A percentile compares a stretch with the other conserved stretches of the same genome.
Evolutionary conservation across 2,329 filamentous ascomycete species (phyloP).

Genomic region (Aschersonia sp.): DNA sequence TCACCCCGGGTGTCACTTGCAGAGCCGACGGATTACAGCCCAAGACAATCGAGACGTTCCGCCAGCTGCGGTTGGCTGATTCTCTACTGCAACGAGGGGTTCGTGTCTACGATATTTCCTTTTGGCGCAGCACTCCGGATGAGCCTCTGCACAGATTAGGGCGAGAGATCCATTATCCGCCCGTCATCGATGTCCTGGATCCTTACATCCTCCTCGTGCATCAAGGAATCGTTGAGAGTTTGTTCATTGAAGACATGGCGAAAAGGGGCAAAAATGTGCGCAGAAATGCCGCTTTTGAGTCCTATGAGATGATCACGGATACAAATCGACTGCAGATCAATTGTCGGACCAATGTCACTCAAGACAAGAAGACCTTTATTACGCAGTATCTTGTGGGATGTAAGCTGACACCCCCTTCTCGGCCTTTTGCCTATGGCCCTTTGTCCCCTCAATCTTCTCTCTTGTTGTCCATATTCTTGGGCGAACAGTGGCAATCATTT

Average conservation of each 20-base stretch:
- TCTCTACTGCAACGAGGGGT: slow-evolving; percentile 51
- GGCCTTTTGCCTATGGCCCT: slow-evolving; percentile 6
- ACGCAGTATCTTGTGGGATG: slow-evolving; percentile 57
- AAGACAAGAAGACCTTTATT: slow-evolving; percentile 34
- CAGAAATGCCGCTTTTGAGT: slow-evolving; percentile 50
- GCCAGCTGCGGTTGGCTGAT: slow-evolving; percentile 60
- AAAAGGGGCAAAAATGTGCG: slow-evolving; percentile 48
- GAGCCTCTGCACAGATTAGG: slow-evolving; percentile 43
- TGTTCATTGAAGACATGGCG: slow-evolving; percentile 55
- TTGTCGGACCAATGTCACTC: slow-evolving; percentile 35
- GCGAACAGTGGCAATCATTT: too few relatives aligned
- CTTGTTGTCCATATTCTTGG: not conserved
- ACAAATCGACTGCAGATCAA: slow-evolving; percentile 32
- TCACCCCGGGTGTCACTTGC: slow-evolving; percentile 2
- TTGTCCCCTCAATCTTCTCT: not conserved
- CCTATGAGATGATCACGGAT: slow-evolving; percentile 31
- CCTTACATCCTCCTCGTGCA: slow-evolving; percentile 47
- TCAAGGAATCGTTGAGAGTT: slow-evolving; percentile 61
- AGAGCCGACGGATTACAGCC: slow-evolving; percentile 62
- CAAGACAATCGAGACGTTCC: slow-evolving; percentile 65
- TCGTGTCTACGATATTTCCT: slow-evolving; percentile 59
- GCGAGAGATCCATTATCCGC: slow-evolving; percentile 56
- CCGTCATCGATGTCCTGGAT: slow-evolving; percentile 40
- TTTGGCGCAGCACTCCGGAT: slow-evolving; percentile 45
- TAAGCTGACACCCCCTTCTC: slow-evolving; percentile 9